These are phyloP conservation scores for Ulota crispa DNA, from an alignment of 225 moss, liverwort and hornwort genomes.

Conservation along the genomic window DNA sequence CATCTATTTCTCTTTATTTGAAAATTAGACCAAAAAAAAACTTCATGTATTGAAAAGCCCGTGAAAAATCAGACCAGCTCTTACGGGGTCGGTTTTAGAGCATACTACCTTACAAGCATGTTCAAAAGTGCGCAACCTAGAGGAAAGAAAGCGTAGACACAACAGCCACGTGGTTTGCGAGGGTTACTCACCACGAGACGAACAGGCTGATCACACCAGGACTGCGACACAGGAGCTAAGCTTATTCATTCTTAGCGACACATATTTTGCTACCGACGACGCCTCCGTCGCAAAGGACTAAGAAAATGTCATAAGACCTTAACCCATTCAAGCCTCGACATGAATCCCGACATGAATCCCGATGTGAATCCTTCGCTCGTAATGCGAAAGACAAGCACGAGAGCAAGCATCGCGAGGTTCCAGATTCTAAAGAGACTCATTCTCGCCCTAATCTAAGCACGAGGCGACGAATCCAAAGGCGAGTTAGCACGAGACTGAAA, in stretches of 20 bases:
- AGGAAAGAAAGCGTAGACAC: not conserved
- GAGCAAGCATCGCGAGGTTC: not conserved
- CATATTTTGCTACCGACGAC: not conserved
- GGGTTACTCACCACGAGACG: conserved; percentile 16
- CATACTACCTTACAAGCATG: not conserved
- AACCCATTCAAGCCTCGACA: not conserved
- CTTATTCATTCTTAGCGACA: not conserved
- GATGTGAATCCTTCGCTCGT: not conserved
- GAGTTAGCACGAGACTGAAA: not conserved
- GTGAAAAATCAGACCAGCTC: too few species aligned
- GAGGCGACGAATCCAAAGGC: not conserved
- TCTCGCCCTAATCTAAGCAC: conserved; percentile 1
- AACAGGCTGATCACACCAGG: not conserved
- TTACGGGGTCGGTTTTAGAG: too few species aligned
- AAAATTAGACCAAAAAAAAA: too few species aligned
- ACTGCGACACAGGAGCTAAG: not conserved
- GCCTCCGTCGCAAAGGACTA: conserved; percentile 11
- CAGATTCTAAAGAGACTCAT: not conserved
- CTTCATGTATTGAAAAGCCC: too few species aligned
- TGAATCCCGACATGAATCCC: not conserved
- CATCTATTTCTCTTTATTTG: too few species aligned
- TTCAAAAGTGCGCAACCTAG: not conserved
- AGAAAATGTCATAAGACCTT: not conserved
- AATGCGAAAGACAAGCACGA: not conserved
- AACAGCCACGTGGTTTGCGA: not conserved